A percentile compares a stretch with the other conserved stretches of the same genome.
Conservation (phyloP, 2,329 filamentous ascomycete genomes). For the Penicillium sp. region DNA sequence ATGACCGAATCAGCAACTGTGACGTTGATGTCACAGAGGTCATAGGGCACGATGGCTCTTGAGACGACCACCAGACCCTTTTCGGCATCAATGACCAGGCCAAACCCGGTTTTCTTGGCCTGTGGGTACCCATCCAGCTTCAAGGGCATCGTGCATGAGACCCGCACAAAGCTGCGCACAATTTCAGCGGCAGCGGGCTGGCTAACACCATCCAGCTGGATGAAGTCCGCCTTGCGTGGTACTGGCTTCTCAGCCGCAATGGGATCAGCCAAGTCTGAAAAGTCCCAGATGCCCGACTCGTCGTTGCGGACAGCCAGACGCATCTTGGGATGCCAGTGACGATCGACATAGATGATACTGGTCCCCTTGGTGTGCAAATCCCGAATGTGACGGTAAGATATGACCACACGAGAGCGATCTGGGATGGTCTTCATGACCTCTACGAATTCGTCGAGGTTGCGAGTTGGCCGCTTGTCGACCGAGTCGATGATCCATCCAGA, state of each 20-base stretch:
- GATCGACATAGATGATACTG: slow-evolving; percentile 85
- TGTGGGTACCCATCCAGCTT: slow-evolving; percentile 98
- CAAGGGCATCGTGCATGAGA: slow-evolving; percentile 89
- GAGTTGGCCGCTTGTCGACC: slow-evolving; percentile 87
- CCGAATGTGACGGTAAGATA: slow-evolving; percentile 92
- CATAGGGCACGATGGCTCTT: slow-evolving; percentile 89
- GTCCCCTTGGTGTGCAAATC: slow-evolving; percentile 95
- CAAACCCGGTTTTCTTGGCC: slow-evolving; percentile 91
- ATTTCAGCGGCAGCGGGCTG: slow-evolving; percentile 91
- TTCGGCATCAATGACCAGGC: slow-evolving; percentile 94
- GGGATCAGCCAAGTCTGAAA: slow-evolving; percentile 78
- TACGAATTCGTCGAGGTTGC: slow-evolving; percentile 84
- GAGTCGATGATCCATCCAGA: slow-evolving; percentile 93
- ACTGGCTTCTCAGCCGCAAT: slow-evolving; percentile 72
- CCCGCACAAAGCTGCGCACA: slow-evolving; percentile 90
- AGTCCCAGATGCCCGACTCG: slow-evolving; percentile 89
- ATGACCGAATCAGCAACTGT: slow-evolving; percentile 97
- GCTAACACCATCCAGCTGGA: slow-evolving; percentile 83
- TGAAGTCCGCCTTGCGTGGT: slow-evolving; percentile 81
- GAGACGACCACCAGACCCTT: slow-evolving; percentile 95
- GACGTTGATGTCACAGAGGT: slow-evolving; percentile 93
- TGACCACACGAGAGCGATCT: slow-evolving; percentile 77
- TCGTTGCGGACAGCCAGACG: slow-evolving; percentile 90
- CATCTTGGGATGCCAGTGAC: slow-evolving; percentile 97
- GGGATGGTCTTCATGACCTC: slow-evolving; percentile 88